A percentile compares a stretch with the other conserved stretches of the same genome.
Conservation (phyloP, 768 basidiomycete genomes). For the Boletus tomentosulus region DNA sequence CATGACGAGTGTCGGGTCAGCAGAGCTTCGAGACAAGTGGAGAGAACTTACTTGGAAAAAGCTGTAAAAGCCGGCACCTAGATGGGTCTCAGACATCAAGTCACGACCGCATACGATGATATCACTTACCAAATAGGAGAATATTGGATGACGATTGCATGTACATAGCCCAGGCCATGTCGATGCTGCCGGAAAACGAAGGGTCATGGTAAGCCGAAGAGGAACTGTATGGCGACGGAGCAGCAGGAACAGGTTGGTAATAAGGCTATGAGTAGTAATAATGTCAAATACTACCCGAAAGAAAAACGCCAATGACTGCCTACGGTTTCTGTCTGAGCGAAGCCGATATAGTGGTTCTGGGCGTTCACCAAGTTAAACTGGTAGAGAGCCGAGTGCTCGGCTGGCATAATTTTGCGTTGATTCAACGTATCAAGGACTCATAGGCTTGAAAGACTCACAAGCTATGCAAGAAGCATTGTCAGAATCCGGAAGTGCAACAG, state of each 20-base stretch:
- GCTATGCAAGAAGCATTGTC: conserved; percentile 7
- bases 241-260: conserved; percentile 10
- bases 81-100: too few species aligned
- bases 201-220: too few species aligned
- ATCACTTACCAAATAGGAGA: conserved; percentile 37
- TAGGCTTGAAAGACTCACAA: conserved; percentile 11
- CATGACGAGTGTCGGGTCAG: neutral
- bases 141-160: conserved; percentile 21
- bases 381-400: conserved; percentile 46
- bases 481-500: neutral
- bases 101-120: neutral
- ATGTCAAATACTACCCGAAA: neutral
- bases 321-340: conserved; percentile 51
- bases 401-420: conserved; percentile 9
- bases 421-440: neutral
- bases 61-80: conserved; percentile 43
- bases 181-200: too few species aligned
- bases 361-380: conserved; percentile 46
- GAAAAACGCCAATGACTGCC: neutral
- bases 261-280: conserved; percentile 34
- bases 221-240: too few species aligned
- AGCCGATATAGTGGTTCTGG: conserved; percentile 44
- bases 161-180: too few species aligned
- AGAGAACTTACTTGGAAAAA: conserved; percentile 36
- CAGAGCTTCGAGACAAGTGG: too few species aligned